Base-by-base conservation (phyloP, 305 asterid species). In the Euphrasia arctica region DNA sequence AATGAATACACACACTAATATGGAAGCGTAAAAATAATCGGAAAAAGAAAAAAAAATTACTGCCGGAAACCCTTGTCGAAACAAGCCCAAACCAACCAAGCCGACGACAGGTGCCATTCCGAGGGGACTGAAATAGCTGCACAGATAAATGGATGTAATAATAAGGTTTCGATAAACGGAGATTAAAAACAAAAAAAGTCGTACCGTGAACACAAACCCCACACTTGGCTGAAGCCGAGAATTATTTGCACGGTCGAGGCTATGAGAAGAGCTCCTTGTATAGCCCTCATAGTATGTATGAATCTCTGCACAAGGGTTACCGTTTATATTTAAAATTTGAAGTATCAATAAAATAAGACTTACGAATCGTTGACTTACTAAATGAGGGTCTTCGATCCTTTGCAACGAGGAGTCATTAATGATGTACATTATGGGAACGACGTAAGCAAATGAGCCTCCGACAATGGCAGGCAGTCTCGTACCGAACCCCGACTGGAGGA, bases 131-230 rank as follows among this genome's bases (percentile, higher is more conserved):
- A 92, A 89, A 70, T 85, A 92, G 10, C 98, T 92, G 95, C 54
- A 64, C 60, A 64, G 54, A 58, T 1, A 32, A 60, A 45, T 39
- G 45, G 45, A 39, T 58, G 9, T 42, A 27, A 18, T 18, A 22
- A 69, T 66, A 60, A 58, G n/a, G n/a, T n/a, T n/a, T n/a, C 8
- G 29, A 52, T 5, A 48, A 39, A 15, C 57, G 52, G 63, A 55
- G 66, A 47, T 63, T 51, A 11, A 45, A 1, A 34, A 58, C 41
- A 25, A 25, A 0, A 31, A 4, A 60, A 49, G 60, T 45, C 48
- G 34, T 89, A 92, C 98, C 96, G 88, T 73, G 98, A 89, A 74
- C 89, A 83, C 66, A 85, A 79, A 48, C 97, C 98, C 98, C 98
- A 92, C 31, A 82, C 78, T 83, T 87, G 95, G 77, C 91, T 92